phyloP scores from a whole-genome alignment of 1,139 yeast species.

The Candida sanyaensis region DNA sequence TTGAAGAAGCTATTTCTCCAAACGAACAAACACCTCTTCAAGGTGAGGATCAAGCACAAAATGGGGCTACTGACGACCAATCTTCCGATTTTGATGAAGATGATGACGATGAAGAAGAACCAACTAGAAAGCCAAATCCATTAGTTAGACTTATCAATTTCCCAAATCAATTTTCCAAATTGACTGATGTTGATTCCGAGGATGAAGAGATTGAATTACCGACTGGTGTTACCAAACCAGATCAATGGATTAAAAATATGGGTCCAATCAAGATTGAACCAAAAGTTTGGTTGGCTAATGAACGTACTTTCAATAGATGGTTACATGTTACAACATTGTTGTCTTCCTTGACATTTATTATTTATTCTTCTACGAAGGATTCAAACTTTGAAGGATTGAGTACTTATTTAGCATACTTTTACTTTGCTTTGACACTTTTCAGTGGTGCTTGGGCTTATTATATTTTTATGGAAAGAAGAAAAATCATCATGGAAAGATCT shows the following conservation, averaged over 20 bases:
- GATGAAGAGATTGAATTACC: conserved; percentile 84
- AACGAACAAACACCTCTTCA: conserved; percentile 5
- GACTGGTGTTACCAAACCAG: conserved; percentile 85
- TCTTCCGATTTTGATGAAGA: conserved; percentile 29
- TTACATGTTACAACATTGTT: conserved; percentile 85
- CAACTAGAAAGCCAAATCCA: conserved; percentile 18
- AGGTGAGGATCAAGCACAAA: neutral
- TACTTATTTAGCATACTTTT: conserved; percentile 67
- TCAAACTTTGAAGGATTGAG: conserved; percentile 63
- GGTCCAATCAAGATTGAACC: conserved; percentile 96
- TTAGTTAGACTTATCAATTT: conserved; percentile 26
- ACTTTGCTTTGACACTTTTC: conserved; percentile 79
- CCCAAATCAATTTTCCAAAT: conserved; percentile 37
- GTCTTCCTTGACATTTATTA: conserved; percentile 83
- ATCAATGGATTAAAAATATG: conserved; percentile 74
- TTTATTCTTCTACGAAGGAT: conserved; percentile 72
- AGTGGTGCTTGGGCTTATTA: conserved; percentile 89
- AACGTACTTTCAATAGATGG: conserved; percentile 97
- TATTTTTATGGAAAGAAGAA: conserved; percentile 70
- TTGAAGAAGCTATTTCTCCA: conserved; percentile 15
- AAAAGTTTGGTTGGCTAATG: conserved; percentile 97
- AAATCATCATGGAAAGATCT: conserved; percentile 75
- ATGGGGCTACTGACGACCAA: conserved; percentile 15
- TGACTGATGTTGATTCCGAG: conserved; percentile 75
- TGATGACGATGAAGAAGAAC: conserved; percentile 44